Percentiles rank a stretch among this genome's conserved stretches.
phyloP scores from a whole-genome alignment of 805 yeast species.

The Yarrowia bubula region DNA sequence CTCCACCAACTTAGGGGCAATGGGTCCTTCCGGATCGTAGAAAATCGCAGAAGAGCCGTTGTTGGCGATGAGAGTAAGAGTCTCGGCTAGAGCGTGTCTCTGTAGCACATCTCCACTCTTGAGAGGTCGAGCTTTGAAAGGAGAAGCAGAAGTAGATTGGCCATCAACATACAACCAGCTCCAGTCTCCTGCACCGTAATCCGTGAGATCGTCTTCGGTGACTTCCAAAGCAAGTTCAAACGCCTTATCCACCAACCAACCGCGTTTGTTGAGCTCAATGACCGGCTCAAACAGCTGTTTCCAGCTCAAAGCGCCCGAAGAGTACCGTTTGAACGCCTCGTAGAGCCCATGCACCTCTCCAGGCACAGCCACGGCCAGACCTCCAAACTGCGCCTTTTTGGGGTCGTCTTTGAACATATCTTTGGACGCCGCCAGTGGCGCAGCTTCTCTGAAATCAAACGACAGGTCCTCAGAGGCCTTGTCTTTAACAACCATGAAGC shows the following conservation, averaged over 20 bases:
- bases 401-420: constrained; percentile 59
- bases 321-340: constrained; percentile 55
- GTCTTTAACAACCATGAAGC: constrained; percentile 55
- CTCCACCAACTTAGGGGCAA: constrained; percentile 59
- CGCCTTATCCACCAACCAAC: constrained; percentile 56
- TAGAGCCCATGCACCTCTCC: constrained; percentile 89
- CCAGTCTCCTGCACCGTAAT: constrained; percentile 37
- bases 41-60: constrained; percentile 76
- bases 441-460: constrained; percentile 86
- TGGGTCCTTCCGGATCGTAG: constrained; percentile 77
- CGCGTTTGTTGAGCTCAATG: constrained; percentile 57
- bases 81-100: constrained; percentile 63
- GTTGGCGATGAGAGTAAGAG: constrained; percentile 65
- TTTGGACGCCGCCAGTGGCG: constrained; percentile 62
- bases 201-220: constrained; percentile 38
- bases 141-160: not conserved
- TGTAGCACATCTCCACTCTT: constrained; percentile 58
- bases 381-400: constrained; percentile 68
- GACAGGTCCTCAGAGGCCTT: constrained; percentile 51
- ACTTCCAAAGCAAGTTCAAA: constrained; percentile 46
- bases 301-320: constrained; percentile 75
- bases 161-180: constrained; percentile 33
- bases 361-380: constrained; percentile 84
- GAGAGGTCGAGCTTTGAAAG: not conserved
- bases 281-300: constrained; percentile 71